Conservation (phyloP, 129 eudicot species). For the Helianthus annuus region HanXRQr2.0-SUNRISE NC_035438.2:131303681-131304180, state of each 20-base stretch:
- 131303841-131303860: constrained; percentile 50
- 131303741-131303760: constrained; percentile 7
- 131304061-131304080: constrained; percentile 78
- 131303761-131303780: constrained; percentile 1
- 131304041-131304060: constrained; percentile 39
- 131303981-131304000: constrained; percentile 46
- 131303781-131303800: constrained; percentile 18
- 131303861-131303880: constrained; percentile 58
- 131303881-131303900: constrained; percentile 91
- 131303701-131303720: no score
- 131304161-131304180: constrained; percentile 72
- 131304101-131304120: constrained; percentile 31
- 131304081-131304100: constrained; percentile 51
- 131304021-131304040: constrained; percentile 70
- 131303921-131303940: constrained; percentile 9
- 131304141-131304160: constrained; percentile 49
- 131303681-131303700: no score
- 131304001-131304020: constrained; percentile 64
- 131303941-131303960: constrained; percentile 7
- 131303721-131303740: background rate
- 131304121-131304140: constrained; percentile 58
- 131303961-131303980: constrained; percentile 63
- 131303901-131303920: constrained; percentile 63
- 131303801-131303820: constrained; percentile 14
- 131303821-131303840: constrained; percentile 47